phyloP scores from a whole-genome alignment of 371 early-diverging fungal species.

The Zychaea mexicana region DNA sequence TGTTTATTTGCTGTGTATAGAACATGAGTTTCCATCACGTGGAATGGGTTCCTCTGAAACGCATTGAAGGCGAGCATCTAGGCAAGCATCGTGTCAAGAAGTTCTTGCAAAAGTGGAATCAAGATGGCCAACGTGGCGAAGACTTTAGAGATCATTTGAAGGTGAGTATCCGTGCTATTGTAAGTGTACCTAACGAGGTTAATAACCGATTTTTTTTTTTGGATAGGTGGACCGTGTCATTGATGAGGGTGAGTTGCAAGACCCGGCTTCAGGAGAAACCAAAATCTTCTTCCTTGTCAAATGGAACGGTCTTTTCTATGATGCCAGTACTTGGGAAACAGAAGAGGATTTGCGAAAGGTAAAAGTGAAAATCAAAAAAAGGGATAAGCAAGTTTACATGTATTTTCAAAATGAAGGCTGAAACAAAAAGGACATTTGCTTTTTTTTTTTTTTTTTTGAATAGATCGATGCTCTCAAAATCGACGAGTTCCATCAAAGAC shows the following conservation, averaged over 20 bases:
- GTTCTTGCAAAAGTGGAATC: slow-evolving; percentile 69
- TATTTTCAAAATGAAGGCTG: slow-evolving; percentile 2
- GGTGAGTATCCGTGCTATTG: slow-evolving; percentile 25
- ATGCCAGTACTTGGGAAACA: slow-evolving; percentile 88
- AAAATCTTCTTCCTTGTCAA: slow-evolving; percentile 84
- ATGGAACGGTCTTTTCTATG: slow-evolving; percentile 92
- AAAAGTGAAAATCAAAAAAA: too few relatives aligned
- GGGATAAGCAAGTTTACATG: not conserved
- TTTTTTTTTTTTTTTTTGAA: not conserved
- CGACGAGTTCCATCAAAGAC: slow-evolving; percentile 55
- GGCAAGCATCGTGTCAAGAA: slow-evolving; percentile 81
- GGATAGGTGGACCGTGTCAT: slow-evolving; percentile 78
- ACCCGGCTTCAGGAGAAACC: slow-evolving; percentile 54
- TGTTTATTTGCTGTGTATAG: slow-evolving; percentile 18
- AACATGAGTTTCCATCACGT: slow-evolving; percentile 81
- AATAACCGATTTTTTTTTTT: not conserved
- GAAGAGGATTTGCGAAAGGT: slow-evolving; percentile 67
- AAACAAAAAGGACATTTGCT: not conserved
- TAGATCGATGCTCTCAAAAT: slow-evolving; percentile 60
- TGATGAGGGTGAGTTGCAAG: slow-evolving; percentile 79
- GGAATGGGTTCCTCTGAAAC: slow-evolving; percentile 77
- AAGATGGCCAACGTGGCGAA: slow-evolving; percentile 55
- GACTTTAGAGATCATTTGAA: slow-evolving; percentile 57
- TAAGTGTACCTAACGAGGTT: not conserved
- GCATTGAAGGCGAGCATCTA: slow-evolving; percentile 69